Conservation (phyloP, 805 yeast species). For the Yarrowia sp. region DNA sequence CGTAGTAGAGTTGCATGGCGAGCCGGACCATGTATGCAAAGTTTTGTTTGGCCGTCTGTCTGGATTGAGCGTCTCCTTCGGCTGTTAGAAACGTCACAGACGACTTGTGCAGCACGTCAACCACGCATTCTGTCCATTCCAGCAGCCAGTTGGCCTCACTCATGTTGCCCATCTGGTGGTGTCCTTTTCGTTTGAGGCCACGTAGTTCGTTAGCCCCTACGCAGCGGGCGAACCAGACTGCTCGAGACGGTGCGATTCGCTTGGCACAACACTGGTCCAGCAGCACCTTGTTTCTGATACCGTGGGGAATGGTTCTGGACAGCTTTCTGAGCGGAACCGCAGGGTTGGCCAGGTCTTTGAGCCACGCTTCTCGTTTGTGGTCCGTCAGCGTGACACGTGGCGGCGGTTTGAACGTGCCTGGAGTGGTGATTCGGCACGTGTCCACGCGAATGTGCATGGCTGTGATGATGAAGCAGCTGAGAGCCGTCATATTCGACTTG, state of each 20-base stretch:
- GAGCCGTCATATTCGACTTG: slow-evolving; percentile 47
- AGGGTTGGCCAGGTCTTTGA: slow-evolving; percentile 70
- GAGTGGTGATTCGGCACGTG: slow-evolving; percentile 46
- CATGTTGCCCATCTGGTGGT: slow-evolving; percentile 28
- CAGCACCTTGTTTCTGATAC: slow-evolving; percentile 67
- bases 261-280: slow-evolving; percentile 69
- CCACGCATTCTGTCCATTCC: slow-evolving; percentile 88
- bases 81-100: slow-evolving; percentile 43
- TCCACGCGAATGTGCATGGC: slow-evolving; percentile 49
- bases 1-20: slow-evolving; percentile 62
- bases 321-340: slow-evolving; percentile 62
- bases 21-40: slow-evolving; percentile 59
- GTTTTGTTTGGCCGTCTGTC: neutral
- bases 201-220: slow-evolving; percentile 75
- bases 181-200: slow-evolving; percentile 51
- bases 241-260: slow-evolving; percentile 71
- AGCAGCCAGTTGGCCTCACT: slow-evolving; percentile 63
- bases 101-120: slow-evolving; percentile 53
- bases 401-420: slow-evolving; percentile 68
- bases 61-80: slow-evolving; percentile 35
- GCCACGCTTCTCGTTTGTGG: slow-evolving; percentile 80
- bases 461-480: slow-evolving; percentile 47
- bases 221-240: slow-evolving; percentile 88
- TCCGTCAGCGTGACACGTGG: slow-evolving; percentile 90
- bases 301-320: slow-evolving; percentile 84